Evolutionary conservation across 2,329 filamentous ascomycete species (phyloP), one percentile per base, ranked within the genome.

Genomic region (Fonsecaea pugnacius): DNA sequence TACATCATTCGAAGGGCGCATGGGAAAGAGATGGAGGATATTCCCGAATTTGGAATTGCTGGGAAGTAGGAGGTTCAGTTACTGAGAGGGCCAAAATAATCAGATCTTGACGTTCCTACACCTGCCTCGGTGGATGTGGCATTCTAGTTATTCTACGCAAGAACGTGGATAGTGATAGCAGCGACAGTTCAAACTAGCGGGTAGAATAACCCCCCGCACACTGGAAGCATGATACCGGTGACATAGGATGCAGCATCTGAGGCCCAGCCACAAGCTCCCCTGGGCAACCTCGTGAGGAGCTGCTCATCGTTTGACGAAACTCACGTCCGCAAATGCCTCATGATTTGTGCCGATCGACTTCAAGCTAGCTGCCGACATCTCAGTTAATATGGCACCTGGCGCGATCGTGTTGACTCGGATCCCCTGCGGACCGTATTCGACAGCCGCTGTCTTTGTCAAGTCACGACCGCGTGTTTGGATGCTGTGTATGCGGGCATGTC

Each of bases 401-500:
- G 62, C 62, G 46, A 78, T 55, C 0, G 74, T 71, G 55, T 78
- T 78, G 12, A 78, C 73, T 35, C 76, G 68, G 35, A 78, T 76
- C 3, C 70, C 71, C 3, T 66, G 65, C 8, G 65, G 60, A 0
- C 72, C 75, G 18, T 70, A 70, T 60, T 77, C 75, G 16, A 68
- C 72, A 2, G 75, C 72, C 2, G 74, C 75, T 58, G 70, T 66
- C 53, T 79, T 80, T 14, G 79, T 80, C 60, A 81, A 72, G 1
- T 78, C 79, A 75, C 72, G 2, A 50, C 46, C 3, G 46, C 46
- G 24, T 50, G 46, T n/a, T 50, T 50, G 9, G 46, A 50, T 1
- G 74, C 72, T 4, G 75, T 78, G 65, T 81, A 80, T 2, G 79
- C 77, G 1, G 76, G 75, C 70, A 77, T 78, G 14, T 76, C 73